A percentile compares a stretch with the other conserved stretches of the same genome.
Conservation (phyloP, 1,139 yeast species). For the Debaryomyces singareniensis region DNA sequence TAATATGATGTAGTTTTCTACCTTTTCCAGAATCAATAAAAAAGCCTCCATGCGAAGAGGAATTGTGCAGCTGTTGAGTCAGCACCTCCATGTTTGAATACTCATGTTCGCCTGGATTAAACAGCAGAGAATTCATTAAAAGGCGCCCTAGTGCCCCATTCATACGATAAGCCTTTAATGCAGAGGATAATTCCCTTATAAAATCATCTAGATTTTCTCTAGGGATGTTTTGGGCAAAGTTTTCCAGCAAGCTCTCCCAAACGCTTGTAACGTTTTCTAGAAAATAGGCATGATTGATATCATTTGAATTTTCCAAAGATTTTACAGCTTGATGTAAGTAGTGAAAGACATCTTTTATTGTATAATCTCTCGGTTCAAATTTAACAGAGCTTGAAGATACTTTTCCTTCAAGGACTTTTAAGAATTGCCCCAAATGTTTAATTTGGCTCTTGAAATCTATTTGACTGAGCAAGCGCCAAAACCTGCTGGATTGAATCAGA, state of each 20-base stretch:
- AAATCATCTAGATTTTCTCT: background rate
- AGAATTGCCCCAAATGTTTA: slow-evolving; percentile 6
- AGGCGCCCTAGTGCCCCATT: background rate
- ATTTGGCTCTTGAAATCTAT: slow-evolving; percentile 5
- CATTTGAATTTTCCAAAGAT: background rate
- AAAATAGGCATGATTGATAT: too few species aligned
- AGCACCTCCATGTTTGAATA: background rate
- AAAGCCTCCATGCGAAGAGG: background rate
- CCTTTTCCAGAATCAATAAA: background rate
- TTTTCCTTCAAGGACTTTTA: slow-evolving; percentile 4
- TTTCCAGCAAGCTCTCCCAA: background rate
- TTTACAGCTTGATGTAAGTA: background rate
- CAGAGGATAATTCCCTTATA: background rate
- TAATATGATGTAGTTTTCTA: slow-evolving; percentile 2
- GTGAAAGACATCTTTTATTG: background rate
- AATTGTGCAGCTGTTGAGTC: background rate
- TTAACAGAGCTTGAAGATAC: background rate
- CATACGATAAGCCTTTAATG: background rate
- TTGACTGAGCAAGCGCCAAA: slow-evolving; percentile 7
- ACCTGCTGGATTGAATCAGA: slow-evolving; percentile 4
- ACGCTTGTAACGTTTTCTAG: background rate
- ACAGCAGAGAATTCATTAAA: background rate
- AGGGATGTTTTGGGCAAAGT: background rate
- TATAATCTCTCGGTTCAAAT: background rate
- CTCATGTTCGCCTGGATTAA: background rate